Percentiles rank a stretch among this genome's conserved stretches.
phyloP scores from a whole-genome alignment of 2,329 filamentous ascomycete species.

The Tolypocladium tundrense region DNA sequence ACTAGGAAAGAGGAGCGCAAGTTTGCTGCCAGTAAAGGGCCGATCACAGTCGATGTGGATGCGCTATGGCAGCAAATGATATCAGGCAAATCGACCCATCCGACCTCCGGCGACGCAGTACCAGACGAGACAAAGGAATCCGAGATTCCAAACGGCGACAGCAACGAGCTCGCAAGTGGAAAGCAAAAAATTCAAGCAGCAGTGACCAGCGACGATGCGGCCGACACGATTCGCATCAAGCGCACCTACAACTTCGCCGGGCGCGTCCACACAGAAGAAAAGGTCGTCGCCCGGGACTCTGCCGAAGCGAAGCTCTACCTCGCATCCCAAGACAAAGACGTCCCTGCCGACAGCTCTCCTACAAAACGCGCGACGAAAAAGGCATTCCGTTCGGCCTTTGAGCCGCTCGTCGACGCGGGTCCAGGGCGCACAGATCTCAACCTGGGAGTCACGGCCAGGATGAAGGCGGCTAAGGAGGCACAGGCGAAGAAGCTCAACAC shows the following conservation, averaged over 20 bases:
- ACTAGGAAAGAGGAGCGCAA: constrained; percentile 47
- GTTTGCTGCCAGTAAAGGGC: constrained; percentile 39
- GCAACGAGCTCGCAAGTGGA: neutral
- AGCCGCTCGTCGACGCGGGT: constrained; percentile 38
- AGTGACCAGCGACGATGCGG: constrained; percentile 11
- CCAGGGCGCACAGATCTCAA: constrained; percentile 45
- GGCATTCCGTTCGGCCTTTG: constrained; percentile 53
- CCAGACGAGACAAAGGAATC: neutral
- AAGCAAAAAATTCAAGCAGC: neutral
- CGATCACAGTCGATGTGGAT: constrained; percentile 62
- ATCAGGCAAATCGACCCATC: constrained; percentile 20
- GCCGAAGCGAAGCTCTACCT: constrained; percentile 57
- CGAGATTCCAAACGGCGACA: neutral
- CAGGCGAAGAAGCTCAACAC: constrained; percentile 58
- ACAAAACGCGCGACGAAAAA: constrained; percentile 38
- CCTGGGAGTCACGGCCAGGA: constrained; percentile 40
- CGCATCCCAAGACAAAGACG: constrained; percentile 32
- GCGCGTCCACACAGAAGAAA: constrained; percentile 61
- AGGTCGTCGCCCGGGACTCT: constrained; percentile 53
- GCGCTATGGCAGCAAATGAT: constrained; percentile 61
- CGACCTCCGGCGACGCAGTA: neutral
- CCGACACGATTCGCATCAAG: constrained; percentile 51
- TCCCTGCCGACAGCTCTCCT: constrained; percentile 15
- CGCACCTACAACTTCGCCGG: constrained; percentile 68
- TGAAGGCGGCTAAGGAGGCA: constrained; percentile 36